A percentile compares a stretch with the other conserved stretches of the same genome.
Conservation (phyloP, 176 grass and related monocot species). For the Ensete ventricosum region DNA sequence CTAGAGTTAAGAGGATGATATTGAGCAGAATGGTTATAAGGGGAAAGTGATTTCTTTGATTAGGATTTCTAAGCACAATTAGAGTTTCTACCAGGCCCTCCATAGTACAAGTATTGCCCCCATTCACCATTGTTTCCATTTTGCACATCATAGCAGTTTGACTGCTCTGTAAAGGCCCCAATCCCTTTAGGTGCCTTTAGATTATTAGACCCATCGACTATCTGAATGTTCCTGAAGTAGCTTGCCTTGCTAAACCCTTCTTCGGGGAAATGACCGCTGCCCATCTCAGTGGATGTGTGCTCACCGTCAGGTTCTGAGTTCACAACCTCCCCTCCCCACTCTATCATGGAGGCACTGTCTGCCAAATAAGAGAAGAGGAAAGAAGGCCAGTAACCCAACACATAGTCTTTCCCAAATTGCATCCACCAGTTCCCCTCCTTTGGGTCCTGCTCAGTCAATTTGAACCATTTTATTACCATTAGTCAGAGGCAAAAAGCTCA, state of each 20-base stretch:
- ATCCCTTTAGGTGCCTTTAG: background rate
- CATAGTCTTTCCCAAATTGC: background rate
- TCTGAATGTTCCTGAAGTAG: background rate
- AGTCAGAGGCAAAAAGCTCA: too few relatives aligned
- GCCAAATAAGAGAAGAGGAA: background rate
- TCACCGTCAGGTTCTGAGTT: background rate
- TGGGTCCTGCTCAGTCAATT: background rate
- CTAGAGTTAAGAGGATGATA: slow-evolving; percentile 15
- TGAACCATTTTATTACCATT: too few relatives aligned
- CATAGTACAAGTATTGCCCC: background rate
- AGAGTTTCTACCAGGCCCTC: slow-evolving; percentile 84
- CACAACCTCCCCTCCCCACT: slow-evolving; percentile 4
- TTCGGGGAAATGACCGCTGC: background rate
- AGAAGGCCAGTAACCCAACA: slow-evolving; percentile 9
- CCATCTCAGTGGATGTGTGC: background rate
- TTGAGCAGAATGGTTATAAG: slow-evolving; percentile 21
- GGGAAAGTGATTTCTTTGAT: background rate
- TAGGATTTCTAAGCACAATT: slow-evolving; percentile 36
- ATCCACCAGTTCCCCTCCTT: slow-evolving; percentile 2
- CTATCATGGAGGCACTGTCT: background rate
- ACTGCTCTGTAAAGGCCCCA: background rate
- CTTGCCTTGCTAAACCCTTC: slow-evolving; percentile 7
- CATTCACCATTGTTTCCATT: slow-evolving; percentile 5
- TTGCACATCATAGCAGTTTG: slow-evolving; percentile 7
- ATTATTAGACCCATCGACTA: background rate